Conservation (phyloP, 176 grass and related monocot species). For the Oropetium thomaeum region DNA sequence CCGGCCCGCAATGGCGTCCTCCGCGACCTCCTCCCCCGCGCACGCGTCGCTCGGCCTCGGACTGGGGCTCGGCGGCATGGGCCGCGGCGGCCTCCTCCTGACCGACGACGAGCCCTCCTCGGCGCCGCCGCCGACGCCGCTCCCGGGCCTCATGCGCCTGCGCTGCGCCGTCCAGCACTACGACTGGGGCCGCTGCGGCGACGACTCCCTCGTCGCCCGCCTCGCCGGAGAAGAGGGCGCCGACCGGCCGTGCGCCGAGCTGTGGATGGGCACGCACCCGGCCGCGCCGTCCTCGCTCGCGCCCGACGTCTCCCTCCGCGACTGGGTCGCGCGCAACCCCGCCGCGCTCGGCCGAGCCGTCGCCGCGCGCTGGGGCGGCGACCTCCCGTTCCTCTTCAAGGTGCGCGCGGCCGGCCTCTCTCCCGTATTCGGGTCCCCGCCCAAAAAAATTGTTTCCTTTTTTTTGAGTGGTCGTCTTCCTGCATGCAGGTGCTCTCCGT, state of each 20-base stretch:
- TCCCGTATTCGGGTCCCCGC: too few relatives aligned
- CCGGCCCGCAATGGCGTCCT: constrained; percentile 42
- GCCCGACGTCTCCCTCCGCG: constrained; percentile 41
- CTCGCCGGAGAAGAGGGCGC: constrained; percentile 29
- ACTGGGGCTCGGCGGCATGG: not conserved
- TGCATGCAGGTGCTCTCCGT: constrained; percentile 75
- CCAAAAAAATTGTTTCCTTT: too few relatives aligned
- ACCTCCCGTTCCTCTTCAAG: constrained; percentile 97
- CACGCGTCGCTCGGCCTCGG: constrained; percentile 8
- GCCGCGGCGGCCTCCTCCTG: constrained; percentile 13
- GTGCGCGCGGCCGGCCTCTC: too few relatives aligned
- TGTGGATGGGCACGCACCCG: constrained; percentile 93
- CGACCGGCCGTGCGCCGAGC: constrained; percentile 62
- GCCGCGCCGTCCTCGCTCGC: constrained; percentile 60
- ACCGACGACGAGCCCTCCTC: not conserved
- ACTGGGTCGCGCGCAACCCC: constrained; percentile 63
- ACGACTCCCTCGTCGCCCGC: constrained; percentile 55
- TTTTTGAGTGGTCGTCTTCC: too few relatives aligned
- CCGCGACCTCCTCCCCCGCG: constrained; percentile 25
- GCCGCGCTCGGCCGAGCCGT: constrained; percentile 53
- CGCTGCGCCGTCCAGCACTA: constrained; percentile 81
- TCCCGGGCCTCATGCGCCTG: constrained; percentile 25
- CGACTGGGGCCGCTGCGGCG: constrained; percentile 69
- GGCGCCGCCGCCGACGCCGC: not conserved
- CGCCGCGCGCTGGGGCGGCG: constrained; percentile 51